phyloP scores from a whole-genome alignment of 495 filamentous ascomycete species.

The Niebla homalea region DNA sequence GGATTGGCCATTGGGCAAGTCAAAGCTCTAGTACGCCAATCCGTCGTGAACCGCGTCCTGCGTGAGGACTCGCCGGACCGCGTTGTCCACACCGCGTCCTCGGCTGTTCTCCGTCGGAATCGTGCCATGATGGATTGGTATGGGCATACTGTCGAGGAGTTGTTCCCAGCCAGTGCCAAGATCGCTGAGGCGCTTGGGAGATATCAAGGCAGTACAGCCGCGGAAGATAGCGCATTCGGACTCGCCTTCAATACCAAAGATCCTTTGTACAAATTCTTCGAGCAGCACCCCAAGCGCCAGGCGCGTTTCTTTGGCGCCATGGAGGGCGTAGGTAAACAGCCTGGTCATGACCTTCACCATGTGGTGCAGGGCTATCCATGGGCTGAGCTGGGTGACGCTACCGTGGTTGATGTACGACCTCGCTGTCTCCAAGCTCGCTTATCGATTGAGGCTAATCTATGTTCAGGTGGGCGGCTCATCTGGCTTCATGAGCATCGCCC shows the following conservation, averaged over 20 bases:
- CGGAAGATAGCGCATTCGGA: neutral
- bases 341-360: constrained; percentile 8
- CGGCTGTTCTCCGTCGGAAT: constrained; percentile 16
- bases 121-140: neutral
- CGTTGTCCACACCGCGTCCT: constrained; percentile 21
- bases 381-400: constrained; percentile 7
- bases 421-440: neutral
- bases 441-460: neutral
- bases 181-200: neutral
- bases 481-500: constrained; percentile 16
- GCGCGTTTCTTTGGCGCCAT: neutral
- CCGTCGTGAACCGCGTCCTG: neutral
- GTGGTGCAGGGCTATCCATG: constrained; percentile 17
- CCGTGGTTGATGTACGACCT: constrained; percentile 9
- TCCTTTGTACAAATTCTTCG: neutral
- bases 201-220: neutral
- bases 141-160: neutral
- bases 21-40: neutral
- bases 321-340: neutral
- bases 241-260: neutral
- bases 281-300: neutral
- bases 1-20: neutral
- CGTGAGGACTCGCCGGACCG: neutral
- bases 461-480: constrained; percentile 5
- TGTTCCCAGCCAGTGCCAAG: neutral